phyloP scores from a whole-genome alignment of 805 yeast species.

The Hagleromyces aurorensis region DNA sequence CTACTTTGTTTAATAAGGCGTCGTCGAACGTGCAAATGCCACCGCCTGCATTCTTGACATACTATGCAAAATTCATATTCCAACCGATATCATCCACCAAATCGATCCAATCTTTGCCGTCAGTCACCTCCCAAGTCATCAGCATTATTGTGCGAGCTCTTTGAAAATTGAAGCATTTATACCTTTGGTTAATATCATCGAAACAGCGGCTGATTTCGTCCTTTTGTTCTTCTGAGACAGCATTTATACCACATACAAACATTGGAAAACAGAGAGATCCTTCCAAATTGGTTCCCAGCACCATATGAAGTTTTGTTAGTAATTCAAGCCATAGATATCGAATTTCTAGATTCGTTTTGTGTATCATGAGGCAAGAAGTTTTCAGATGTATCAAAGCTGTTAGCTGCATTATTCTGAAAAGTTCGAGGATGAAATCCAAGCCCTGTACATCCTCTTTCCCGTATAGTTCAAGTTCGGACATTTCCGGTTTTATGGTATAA shows the following conservation, averaged over 20 bases:
- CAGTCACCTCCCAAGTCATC: constrained; percentile 37
- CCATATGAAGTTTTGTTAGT: constrained; percentile 47
- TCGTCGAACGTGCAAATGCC: no score
- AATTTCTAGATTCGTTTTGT: constrained; percentile 42
- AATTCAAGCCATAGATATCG: constrained; percentile 51
- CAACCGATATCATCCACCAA: constrained; percentile 60
- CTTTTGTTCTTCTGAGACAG: constrained; percentile 46
- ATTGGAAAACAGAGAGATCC: constrained; percentile 69
- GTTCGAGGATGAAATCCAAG: constrained; percentile 55
- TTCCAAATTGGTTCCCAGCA: constrained; percentile 60
- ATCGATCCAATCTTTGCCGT: constrained; percentile 53
- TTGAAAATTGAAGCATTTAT: constrained; percentile 56
- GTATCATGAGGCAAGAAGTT: constrained; percentile 44
- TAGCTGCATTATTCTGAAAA: constrained; percentile 65
- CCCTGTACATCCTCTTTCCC: constrained; percentile 39
- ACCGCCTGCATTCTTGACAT: neutral
- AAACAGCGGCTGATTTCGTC: constrained; percentile 44
- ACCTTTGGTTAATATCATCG: constrained; percentile 49
- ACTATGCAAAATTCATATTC: constrained; percentile 66
- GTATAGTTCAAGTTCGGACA: constrained; percentile 11
- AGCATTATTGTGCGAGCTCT: constrained; percentile 35
- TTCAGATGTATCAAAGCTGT: constrained; percentile 60
- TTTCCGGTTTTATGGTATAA: constrained; percentile 11
- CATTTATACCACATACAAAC: constrained; percentile 69
- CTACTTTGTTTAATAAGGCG: neutral